A percentile compares a stretch with the other conserved stretches of the same genome.
Evolutionary conservation across 2,329 filamentous ascomycete genomes (phyloP).

Genomic region (Endoconidiophora laricicola): DNA sequence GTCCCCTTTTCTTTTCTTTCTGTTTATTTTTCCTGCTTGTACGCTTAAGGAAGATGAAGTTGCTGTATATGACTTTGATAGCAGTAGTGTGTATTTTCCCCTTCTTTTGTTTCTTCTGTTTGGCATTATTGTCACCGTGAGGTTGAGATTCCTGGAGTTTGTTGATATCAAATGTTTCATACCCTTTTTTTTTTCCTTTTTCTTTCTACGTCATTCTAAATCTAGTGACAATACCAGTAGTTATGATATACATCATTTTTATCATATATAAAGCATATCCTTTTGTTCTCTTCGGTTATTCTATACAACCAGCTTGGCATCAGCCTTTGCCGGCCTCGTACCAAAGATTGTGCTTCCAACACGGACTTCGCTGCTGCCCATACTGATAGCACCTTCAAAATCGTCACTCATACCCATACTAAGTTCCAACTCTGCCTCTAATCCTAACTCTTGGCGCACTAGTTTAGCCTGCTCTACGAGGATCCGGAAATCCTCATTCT

Average conservation of each 20-base stretch:
- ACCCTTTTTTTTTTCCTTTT: not conserved
- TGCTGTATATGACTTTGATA: no score
- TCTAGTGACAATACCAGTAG: not conserved
- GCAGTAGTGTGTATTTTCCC: not conserved
- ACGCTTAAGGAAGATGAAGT: not conserved
- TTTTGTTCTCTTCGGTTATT: not conserved
- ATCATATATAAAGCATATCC: not conserved
- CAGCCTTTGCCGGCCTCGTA: constrained; percentile 57
- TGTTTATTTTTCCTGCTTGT: not conserved
- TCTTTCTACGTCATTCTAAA: not conserved
- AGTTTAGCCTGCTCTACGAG: constrained; percentile 55
- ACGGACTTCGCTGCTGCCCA: constrained; percentile 79
- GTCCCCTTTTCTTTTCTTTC: not conserved
- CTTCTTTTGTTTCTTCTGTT: not conserved
- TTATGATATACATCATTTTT: no score
- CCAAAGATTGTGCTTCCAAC: constrained; percentile 94
- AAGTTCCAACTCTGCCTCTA: constrained; percentile 47
- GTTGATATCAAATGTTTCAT: not conserved
- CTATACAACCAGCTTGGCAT: constrained; percentile 50
- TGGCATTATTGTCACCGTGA: not conserved
- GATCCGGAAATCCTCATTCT: constrained; percentile 76
- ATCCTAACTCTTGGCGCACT: constrained; percentile 36
- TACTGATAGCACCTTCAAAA: constrained; percentile 69
- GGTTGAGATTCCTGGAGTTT: not conserved
- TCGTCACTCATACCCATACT: constrained; percentile 99